Evolutionary conservation across 2,329 filamentous ascomycete species (phyloP), one percentile per base, ranked within the genome.

Genomic region (Fonsecaea erecta): DNA sequence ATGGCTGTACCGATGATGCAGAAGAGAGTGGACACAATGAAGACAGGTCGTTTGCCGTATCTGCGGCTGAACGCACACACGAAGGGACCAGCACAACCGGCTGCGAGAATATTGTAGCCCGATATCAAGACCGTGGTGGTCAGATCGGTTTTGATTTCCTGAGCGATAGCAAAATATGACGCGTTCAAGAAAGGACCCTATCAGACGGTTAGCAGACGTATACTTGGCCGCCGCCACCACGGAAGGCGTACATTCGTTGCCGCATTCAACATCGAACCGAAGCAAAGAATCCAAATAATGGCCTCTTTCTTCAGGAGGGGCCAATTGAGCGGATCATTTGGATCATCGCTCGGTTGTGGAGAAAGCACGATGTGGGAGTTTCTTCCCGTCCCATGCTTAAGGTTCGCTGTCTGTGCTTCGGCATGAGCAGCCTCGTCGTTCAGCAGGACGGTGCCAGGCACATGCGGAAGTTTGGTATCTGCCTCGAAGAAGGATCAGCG

Each of bases 1-100:
- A 81, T 82, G 1, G 85, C 71, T 55, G 77, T 78, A 43, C 74
- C 73, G 70, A 78, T 66, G 37, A 73, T 69, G 16, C 68, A 74
- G 48, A 72, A 71, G 11, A 79, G 60, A 57, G 73, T 72, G 1
- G 70, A 67, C 2, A 71, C 34, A 5, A 73, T 60, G 53, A 71
- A 73, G 7, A 69, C 65, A 1, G 71, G 71, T 2, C 71, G 69
- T 58, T 72, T 72, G 18, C 80, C 80, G 69, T 78, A 82, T 30
- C 79, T 76, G 66, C 80, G 70, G 1, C 80, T 78, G 59, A 82
- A 77, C 0, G 80, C 79, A 11, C 48, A 63, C 8, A 63, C 64
- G n/a, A 67, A 67, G 2, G 60, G 62, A 9, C 62, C 62, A 40
- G 48, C 46, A 14, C 52, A 61, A 16, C 67, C 65, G 14, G 58